Conservation (phyloP, 805 yeast species). For the Schwanniomyces pseudopolymorphus region DNA sequence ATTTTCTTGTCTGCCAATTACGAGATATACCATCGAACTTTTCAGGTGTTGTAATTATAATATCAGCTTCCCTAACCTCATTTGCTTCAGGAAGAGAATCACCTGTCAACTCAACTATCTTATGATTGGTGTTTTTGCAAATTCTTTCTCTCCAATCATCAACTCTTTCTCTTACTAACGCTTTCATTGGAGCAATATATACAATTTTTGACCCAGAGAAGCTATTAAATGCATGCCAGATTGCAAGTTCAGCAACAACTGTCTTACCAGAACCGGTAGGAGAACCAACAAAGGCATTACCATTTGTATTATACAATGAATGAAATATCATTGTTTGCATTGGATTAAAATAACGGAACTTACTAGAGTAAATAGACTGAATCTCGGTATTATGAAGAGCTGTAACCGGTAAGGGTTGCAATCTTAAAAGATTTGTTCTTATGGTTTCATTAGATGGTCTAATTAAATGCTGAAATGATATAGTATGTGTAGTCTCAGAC, state of each 20-base stretch:
- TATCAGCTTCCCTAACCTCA: slow-evolving; percentile 67
- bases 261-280: slow-evolving; percentile 99
- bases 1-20: slow-evolving; percentile 77
- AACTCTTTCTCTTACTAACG: slow-evolving; percentile 78
- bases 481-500: slow-evolving; percentile 68
- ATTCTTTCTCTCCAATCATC: slow-evolving; percentile 72
- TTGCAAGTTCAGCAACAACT: slow-evolving; percentile 93
- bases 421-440: slow-evolving; percentile 72
- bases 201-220: slow-evolving; percentile 79
- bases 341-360: slow-evolving; percentile 89
- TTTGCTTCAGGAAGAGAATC: slow-evolving; percentile 73
- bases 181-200: slow-evolving; percentile 89
- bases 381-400: slow-evolving; percentile 71
- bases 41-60: slow-evolving; percentile 81
- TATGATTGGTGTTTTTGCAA: slow-evolving; percentile 43
- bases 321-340: slow-evolving; percentile 98
- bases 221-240: slow-evolving; percentile 91
- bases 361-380: slow-evolving; percentile 64
- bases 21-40: slow-evolving; percentile 87
- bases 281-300: slow-evolving; percentile 89
- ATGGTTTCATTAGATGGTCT: slow-evolving; percentile 86
- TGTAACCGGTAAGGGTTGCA: slow-evolving; percentile 82
- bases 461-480: slow-evolving; percentile 87
- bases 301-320: slow-evolving; percentile 73
- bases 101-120: slow-evolving; percentile 77